Conservation (phyloP, 495 filamentous ascomycete species). For the Penicillium atrosanguineum region DNA sequence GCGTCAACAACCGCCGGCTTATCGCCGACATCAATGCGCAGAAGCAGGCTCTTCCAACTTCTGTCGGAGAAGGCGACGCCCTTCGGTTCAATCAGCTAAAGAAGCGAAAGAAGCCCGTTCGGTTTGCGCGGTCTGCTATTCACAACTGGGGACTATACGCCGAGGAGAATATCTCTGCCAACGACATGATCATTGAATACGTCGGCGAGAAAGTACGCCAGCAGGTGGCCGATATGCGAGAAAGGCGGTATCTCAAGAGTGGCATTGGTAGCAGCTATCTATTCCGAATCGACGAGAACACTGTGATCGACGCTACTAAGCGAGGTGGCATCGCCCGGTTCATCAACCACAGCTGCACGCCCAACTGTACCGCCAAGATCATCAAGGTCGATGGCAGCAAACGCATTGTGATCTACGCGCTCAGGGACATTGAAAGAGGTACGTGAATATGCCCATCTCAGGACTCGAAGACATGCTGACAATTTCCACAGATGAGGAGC, state of each 20-base stretch:
- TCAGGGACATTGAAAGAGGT: slow-evolving; percentile 93
- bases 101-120: slow-evolving; percentile 98
- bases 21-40: slow-evolving; percentile 94
- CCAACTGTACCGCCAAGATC: slow-evolving; percentile 99
- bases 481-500: slow-evolving; percentile 76
- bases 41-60: slow-evolving; percentile 72
- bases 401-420: slow-evolving; percentile 96
- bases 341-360: slow-evolving; percentile 98
- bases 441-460: slow-evolving; percentile 41
- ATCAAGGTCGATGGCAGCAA: slow-evolving; percentile 99
- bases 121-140: slow-evolving; percentile 95
- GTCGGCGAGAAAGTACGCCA: slow-evolving; percentile 97
- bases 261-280: slow-evolving; percentile 97
- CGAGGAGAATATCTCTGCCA: slow-evolving; percentile 93
- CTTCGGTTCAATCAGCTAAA: slow-evolving; percentile 98
- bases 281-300: slow-evolving; percentile 97
- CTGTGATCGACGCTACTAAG: slow-evolving; percentile 97
- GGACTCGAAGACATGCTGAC: slow-evolving; percentile 40
- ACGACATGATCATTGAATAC: slow-evolving; percentile 99
- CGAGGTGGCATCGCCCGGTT: slow-evolving; percentile 96
- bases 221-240: slow-evolving; percentile 91
- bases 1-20: slow-evolving; percentile 89
- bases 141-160: slow-evolving; percentile 99
- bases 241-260: slow-evolving; percentile 87
- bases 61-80: slow-evolving; percentile 74